Conservation (phyloP, 1,139 yeast species). For the Meyerozyma elateridarum region DNA sequence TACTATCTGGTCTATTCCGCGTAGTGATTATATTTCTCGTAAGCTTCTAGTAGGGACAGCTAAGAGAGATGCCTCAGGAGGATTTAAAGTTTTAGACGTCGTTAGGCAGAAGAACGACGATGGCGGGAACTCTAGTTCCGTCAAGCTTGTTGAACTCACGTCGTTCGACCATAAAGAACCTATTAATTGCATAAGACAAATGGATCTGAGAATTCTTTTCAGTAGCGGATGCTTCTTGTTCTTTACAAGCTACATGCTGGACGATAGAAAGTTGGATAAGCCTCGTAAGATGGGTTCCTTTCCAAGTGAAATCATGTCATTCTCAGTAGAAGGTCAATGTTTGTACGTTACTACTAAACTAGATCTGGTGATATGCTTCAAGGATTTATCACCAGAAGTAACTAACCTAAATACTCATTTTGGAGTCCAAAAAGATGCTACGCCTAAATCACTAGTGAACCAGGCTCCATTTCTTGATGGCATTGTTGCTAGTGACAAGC, state of each 20-base stretch:
- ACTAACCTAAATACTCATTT: background rate
- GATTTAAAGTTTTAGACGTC: constrained; percentile 42
- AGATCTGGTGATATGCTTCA: constrained; percentile 10
- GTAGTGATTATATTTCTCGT: constrained; percentile 31
- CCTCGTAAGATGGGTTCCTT: constrained; percentile 23
- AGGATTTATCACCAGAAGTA: background rate
- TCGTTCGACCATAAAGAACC: constrained; percentile 34
- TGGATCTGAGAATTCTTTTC: constrained; percentile 31
- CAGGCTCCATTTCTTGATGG: constrained; percentile 25
- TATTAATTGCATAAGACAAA: constrained; percentile 33
- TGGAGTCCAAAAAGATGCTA: constrained; percentile 24
- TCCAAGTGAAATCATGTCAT: constrained; percentile 34
- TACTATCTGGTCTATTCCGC: constrained; percentile 30
- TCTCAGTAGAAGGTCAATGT: constrained; percentile 22
- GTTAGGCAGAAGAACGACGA: constrained; percentile 16
- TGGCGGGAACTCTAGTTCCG: constrained; percentile 13
- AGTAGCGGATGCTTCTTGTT: constrained; percentile 29
- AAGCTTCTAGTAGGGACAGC: constrained; percentile 41
- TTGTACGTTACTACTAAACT: constrained; percentile 10
- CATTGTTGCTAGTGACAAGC: constrained; percentile 21
- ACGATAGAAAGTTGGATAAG: constrained; percentile 33
- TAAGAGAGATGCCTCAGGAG: constrained; percentile 21
- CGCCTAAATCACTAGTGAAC: constrained; percentile 36
- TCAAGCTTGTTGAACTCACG: constrained; percentile 31
- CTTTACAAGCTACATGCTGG: constrained; percentile 35